phyloP scores from a whole-genome alignment of 345 rosid species.

The Sisymbrium altissimum region DNA sequence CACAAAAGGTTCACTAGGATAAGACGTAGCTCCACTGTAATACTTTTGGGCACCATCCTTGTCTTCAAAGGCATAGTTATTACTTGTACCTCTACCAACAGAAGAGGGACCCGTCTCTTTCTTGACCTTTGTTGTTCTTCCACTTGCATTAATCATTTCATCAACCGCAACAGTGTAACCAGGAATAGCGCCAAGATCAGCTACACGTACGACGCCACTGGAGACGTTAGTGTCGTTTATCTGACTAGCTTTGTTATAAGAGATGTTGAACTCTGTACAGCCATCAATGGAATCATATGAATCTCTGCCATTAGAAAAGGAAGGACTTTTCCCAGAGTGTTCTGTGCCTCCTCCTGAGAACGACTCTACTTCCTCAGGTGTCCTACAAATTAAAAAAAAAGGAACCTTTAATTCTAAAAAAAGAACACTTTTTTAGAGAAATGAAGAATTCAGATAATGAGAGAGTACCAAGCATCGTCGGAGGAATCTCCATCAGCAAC shows the following conservation, averaged over 20 bases:
- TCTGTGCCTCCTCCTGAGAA: constrained; percentile 59
- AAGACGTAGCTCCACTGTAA: constrained; percentile 39
- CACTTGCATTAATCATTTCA: constrained; percentile 26
- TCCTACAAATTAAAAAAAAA: constrained; percentile 64
- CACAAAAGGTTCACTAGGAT: constrained; percentile 50
- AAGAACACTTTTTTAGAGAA: not conserved
- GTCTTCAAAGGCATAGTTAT: constrained; percentile 30
- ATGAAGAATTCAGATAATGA: not conserved
- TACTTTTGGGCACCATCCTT: constrained; percentile 35
- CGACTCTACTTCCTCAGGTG: constrained; percentile 61
- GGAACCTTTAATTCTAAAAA: constrained; percentile 8
- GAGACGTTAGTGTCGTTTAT: constrained; percentile 34
- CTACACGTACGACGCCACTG: constrained; percentile 48
- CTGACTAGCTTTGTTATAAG: constrained; percentile 59
- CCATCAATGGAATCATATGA: constrained; percentile 56
- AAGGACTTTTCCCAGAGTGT: constrained; percentile 49
- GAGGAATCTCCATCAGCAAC: constrained; percentile 50
- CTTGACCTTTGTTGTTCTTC: constrained; percentile 9
- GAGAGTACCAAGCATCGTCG: constrained; percentile 74
- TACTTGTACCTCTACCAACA: constrained; percentile 19
- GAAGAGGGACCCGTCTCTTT: constrained; percentile 26
- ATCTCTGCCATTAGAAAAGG: constrained; percentile 55
- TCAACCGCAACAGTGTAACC: constrained; percentile 59
- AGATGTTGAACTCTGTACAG: constrained; percentile 59
- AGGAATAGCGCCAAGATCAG: constrained; percentile 45